Percentiles rank a stretch among this genome's conserved stretches.
These are phyloP conservation scores for Bertia moriformis DNA, from an alignment of 2,329 filamentous ascomycete species.

Conservation along the genomic window DNA sequence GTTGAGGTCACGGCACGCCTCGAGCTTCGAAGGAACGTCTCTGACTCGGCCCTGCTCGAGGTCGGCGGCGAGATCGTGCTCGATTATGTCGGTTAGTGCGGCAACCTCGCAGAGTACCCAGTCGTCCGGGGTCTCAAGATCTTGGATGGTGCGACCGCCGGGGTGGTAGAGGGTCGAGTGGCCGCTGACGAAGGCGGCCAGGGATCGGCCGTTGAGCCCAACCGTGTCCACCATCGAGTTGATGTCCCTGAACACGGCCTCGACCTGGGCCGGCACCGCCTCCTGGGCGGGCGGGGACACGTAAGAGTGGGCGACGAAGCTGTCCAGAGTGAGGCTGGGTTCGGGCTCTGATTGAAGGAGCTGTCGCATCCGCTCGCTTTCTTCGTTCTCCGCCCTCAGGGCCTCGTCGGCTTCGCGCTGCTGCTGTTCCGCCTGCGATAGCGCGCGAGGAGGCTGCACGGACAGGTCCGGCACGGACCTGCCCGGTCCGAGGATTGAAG, in stretches of 20 bases:
- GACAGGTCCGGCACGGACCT: conserved; percentile 25
- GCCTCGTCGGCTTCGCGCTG: conserved; percentile 23
- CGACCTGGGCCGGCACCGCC: conserved; percentile 46
- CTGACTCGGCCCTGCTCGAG: conserved; percentile 56
- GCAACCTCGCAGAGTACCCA: conserved; percentile 68
- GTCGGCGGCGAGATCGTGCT: conserved; percentile 44
- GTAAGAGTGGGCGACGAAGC: conserved; percentile 51
- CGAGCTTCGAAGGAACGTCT: conserved; percentile 54
- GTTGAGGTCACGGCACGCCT: conserved; percentile 50
- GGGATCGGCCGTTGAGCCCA: conserved; percentile 64
- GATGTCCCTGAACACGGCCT: conserved; percentile 62
- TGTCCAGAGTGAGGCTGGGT: conserved; percentile 46
- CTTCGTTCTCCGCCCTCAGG: conserved; percentile 41
- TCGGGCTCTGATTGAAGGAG: conserved; percentile 45
- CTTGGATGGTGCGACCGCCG: conserved; percentile 41
- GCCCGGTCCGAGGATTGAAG: too few relatives aligned
- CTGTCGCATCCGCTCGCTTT: conserved; percentile 29
- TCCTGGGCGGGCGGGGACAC: conserved; percentile 35
- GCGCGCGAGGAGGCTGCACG: conserved; percentile 21
- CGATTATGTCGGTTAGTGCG: conserved; percentile 50
- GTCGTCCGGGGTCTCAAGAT: conserved; percentile 53
- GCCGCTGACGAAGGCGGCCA: conserved; percentile 51
- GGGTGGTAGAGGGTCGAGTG: conserved; percentile 42
- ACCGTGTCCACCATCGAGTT: conserved; percentile 91
- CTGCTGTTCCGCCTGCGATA: conserved; percentile 33